phyloP scores from a whole-genome alignment of 352 stramenopile genomes.

The Globisporangium irregulare region DNA sequence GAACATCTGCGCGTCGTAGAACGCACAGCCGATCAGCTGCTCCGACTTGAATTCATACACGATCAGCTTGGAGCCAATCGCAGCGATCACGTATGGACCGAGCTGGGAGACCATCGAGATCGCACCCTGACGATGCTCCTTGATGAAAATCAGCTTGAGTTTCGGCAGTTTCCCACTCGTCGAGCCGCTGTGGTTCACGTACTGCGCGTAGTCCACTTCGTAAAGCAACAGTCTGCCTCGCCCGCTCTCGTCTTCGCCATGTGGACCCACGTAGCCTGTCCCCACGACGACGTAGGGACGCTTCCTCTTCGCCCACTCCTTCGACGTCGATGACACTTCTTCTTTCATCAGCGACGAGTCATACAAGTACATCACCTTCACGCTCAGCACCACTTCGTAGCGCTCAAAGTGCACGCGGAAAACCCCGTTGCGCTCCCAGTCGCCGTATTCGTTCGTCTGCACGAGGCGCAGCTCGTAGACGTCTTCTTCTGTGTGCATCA shows the following conservation, averaged over 20 bases:
- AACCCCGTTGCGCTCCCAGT: slow-evolving; percentile 69
- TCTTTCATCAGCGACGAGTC: slow-evolving; percentile 79
- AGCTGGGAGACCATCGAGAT: slow-evolving; percentile 79
- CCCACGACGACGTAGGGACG: slow-evolving; percentile 81
- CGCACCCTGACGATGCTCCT: slow-evolving; percentile 80
- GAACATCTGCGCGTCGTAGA: slow-evolving; percentile 88
- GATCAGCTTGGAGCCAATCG: slow-evolving; percentile 85
- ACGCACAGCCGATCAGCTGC: slow-evolving; percentile 81
- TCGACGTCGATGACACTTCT: slow-evolving; percentile 57
- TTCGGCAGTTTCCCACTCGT: slow-evolving; percentile 83
- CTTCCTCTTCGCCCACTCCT: slow-evolving; percentile 77
- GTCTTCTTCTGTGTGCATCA: slow-evolving; percentile 74
- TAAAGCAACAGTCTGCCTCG: slow-evolving; percentile 82
- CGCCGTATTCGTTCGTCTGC: slow-evolving; percentile 77
- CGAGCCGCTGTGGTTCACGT: slow-evolving; percentile 68
- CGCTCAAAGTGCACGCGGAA: slow-evolving; percentile 85
- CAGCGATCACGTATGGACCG: slow-evolving; percentile 78
- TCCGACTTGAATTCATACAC: slow-evolving; percentile 89
- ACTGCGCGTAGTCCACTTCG: slow-evolving; percentile 87
- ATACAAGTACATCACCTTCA: slow-evolving; percentile 86
- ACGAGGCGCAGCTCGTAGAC: slow-evolving; percentile 81
- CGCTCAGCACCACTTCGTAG: slow-evolving; percentile 79
- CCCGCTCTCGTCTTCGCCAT: slow-evolving; percentile 86
- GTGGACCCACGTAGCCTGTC: slow-evolving; percentile 76
- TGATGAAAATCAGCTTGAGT: slow-evolving; percentile 79